Base-by-base conservation (phyloP, 371 early-diverging fungal species). In the Mortierella sp. region DNA sequence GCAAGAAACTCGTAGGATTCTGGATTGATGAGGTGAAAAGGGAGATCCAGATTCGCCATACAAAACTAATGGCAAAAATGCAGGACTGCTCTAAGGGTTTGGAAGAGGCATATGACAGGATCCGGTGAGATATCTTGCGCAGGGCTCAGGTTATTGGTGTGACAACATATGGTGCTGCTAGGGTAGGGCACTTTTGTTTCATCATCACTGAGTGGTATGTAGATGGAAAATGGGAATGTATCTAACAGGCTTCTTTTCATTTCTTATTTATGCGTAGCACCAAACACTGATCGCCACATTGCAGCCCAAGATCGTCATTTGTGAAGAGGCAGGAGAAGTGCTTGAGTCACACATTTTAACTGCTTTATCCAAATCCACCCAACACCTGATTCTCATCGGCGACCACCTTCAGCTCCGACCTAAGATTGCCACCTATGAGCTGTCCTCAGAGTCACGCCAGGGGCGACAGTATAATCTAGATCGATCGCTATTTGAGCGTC, bases 301-400 rank as follows among this genome's bases (percentile, higher is more conserved):
- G 29, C 73, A 76, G 1, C 91, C 91, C 6, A 80, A 81, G 26
- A 74, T 91, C 35, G 86, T 91, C 81, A 85, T 91, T 10, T 89
- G 90, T n/a, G 94, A 94, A 78, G 94, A 94, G 79, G 93, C 93
- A 0, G 94, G 92, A 4, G 93, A 94, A 76, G 91, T 93, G 62
- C 71, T 94, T 23, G 94, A 94, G 72, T 85, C 91, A 0, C 92
- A 93, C 67, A 88, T 91, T 29, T 72, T 93, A 10, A 73, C 91
- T 15, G 85, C 89, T 0, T 71, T 92, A 8, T 86, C 88, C 2
- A 65, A 59, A 0, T 87, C 88, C 3, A 76, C 89, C 0, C 88
- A 94, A 22, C 94, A 93, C 67, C 58, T 93, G 49, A 88, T 93
- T 31, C 73, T 91, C 37, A 94, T 94, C 68, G 93, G 93, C 54